Evolutionary conservation across 768 basidiomycete species (phyloP).

Genomic region (Serendipita vermifera): DNA sequence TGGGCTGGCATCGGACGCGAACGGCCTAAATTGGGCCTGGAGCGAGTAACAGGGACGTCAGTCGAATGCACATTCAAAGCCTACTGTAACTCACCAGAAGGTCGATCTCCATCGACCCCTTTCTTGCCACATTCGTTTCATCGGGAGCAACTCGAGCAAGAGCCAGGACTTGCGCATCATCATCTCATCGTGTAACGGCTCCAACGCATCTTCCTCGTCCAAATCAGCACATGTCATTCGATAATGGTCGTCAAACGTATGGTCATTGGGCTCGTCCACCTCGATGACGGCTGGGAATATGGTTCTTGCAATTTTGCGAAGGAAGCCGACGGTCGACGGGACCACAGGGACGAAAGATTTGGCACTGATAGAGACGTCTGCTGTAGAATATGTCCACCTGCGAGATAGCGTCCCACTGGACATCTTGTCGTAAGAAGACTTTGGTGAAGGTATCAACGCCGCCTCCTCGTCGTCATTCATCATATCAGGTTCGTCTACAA

Average conservation of each 20-base stretch:
- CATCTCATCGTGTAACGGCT: constrained; percentile 4
- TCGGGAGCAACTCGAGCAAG: not conserved
- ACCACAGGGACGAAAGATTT: too few relatives aligned
- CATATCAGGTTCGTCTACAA: constrained; percentile 2
- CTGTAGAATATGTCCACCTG: not conserved
- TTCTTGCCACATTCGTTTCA: constrained; percentile 7
- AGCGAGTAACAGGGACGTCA: not conserved
- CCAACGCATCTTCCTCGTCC: constrained; percentile 8
- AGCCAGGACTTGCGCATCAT: constrained; percentile 1
- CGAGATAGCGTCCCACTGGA: not conserved
- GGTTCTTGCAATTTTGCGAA: not conserved
- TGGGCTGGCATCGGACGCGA: not conserved
- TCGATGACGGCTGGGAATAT: not conserved
- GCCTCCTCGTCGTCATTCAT: not conserved
- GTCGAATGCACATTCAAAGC: too few relatives aligned
- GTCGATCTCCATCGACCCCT: not conserved
- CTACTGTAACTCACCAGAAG: constrained; percentile 6
- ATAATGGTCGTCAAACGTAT: constrained; percentile 9
- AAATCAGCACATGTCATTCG: not conserved
- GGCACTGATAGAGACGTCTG: too few relatives aligned
- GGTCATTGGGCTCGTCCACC: constrained; percentile 1
- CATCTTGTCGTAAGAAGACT: not conserved
- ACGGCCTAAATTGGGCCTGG: not conserved
- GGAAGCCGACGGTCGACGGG: not conserved
- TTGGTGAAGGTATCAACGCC: not conserved